Evolutionary conservation across 805 yeast genomes (phyloP), one percentile per base, ranked within the genome.

Genomic region (Wickerhamiella sergipiensis): DNA sequence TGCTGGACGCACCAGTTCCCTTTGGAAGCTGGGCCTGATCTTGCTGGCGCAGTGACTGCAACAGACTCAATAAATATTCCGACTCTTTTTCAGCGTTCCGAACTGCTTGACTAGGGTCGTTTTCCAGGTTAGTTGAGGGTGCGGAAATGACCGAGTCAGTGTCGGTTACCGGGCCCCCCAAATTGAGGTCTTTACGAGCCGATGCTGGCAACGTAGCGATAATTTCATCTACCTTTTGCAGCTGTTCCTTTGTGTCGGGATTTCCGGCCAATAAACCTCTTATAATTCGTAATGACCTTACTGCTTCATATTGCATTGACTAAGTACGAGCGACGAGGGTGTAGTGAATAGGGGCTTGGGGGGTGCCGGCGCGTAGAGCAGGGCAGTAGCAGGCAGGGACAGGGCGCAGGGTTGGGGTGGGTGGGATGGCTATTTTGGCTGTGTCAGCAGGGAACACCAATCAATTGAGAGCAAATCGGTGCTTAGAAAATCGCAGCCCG

Each of bases 141-240:
- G 8, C 26, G 26, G 26, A 24, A 24, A 5, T 24, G 26, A 24
- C 26, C 26, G 26, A 24, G 26, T 24, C 26, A 24, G 26, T 6
- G 8, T 24, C 8, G 8, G 8, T 5, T 6, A 24, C 26, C 26
- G 26, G 26, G 26, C 26, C 26, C 5, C 26, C 26, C 26, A 24
- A 24, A 24, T 5, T 8, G 8, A 24, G 26, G 8, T 24, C 26
- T 8, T 24, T 29, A 9, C 15, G 15, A 8, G 33, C 15, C 15
- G 33, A 7, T 3, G 4, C 33, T 12, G 33, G 33, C 9, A 29
- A 29, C 4, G 33, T 12, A 17, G 40, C 40, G 7, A 36, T 36
- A n/a, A 49, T 44, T 10, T 43, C 42, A 21, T 55, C 56, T 13
- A 55, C 46, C 19, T 18, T 23, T 5, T 22, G 43, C 23, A 51